Percentiles rank a stretch among this genome's conserved stretches.
These are phyloP conservation scores for Phialemonium atrogriseum DNA, from an alignment of 2,329 filamentous ascomycete genomes.

Conservation along the genomic window DNA sequence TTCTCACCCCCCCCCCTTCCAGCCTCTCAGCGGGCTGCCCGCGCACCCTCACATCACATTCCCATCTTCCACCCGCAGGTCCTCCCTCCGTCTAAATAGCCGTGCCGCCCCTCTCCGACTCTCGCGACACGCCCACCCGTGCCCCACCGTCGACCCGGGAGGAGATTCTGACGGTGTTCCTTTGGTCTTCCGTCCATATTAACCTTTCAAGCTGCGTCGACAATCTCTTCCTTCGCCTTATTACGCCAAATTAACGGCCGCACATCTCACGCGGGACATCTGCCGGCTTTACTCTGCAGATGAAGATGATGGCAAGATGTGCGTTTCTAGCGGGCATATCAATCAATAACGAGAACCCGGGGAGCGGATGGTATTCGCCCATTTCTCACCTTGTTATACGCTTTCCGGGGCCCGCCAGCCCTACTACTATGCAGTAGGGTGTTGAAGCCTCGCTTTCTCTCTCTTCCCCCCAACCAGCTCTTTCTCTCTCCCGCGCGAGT, in stretches of 20 bases:
- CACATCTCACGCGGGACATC: conserved; percentile 14
- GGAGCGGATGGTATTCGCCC: neutral
- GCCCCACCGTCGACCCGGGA: conserved; percentile 3
- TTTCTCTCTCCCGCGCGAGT: neutral
- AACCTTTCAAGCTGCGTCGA: conserved; percentile 8
- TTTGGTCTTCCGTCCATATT: conserved; percentile 11
- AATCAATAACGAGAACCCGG: conserved; percentile 9
- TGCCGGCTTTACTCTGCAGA: conserved; percentile 20
- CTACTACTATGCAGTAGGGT: neutral
- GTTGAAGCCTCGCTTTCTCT: neutral
- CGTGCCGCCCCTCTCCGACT: conserved; percentile 15
- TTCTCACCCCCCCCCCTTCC: too few relatives aligned
- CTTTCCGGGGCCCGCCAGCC: conserved; percentile 3
- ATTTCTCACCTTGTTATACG: neutral
- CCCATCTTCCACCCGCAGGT: conserved; percentile 4
- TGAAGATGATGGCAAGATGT: conserved; percentile 13
- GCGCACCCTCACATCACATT: conserved; percentile 1
- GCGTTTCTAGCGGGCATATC: conserved; percentile 10
- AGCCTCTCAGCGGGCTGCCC: conserved; percentile 1
- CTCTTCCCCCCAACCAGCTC: neutral
- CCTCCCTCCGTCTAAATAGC: conserved; percentile 14
- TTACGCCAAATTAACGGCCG: conserved; percentile 12
- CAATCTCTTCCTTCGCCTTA: conserved; percentile 7
- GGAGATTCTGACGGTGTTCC: conserved; percentile 1
- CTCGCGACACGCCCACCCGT: conserved; percentile 6